Conservation (phyloP, 2,329 filamentous ascomycete species). For the Pyrenophora graminea region DNA sequence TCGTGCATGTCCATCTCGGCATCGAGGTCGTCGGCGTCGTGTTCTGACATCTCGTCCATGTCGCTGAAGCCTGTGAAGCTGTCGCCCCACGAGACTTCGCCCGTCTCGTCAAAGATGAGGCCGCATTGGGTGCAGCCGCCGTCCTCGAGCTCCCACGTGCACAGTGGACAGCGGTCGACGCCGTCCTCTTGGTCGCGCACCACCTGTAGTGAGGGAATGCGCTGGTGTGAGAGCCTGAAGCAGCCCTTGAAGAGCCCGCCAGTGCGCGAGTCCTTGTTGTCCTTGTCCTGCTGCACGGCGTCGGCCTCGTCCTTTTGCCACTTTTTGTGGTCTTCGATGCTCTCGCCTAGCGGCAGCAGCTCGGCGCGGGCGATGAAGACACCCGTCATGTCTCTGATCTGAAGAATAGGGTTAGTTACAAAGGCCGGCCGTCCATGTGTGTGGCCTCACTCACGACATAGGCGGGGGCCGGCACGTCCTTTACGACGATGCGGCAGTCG, state of each 20-base stretch:
- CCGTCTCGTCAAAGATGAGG: slow-evolving; percentile 56
- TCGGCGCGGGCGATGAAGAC: slow-evolving; percentile 65
- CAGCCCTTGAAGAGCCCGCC: slow-evolving; percentile 68
- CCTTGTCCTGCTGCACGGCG: slow-evolving; percentile 63
- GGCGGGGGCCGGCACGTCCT: slow-evolving; percentile 64
- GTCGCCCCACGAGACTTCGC: slow-evolving; percentile 44
- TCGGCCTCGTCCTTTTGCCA: slow-evolving; percentile 64
- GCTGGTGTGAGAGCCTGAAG: slow-evolving; percentile 49
- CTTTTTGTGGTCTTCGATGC: slow-evolving; percentile 62
- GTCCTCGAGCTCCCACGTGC: slow-evolving; percentile 67
- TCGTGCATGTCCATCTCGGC: slow-evolving; percentile 49
- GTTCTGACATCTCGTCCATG: slow-evolving; percentile 50
- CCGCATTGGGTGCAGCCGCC: slow-evolving; percentile 61
- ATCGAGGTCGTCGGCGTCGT: slow-evolving; percentile 48
- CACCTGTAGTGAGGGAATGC: slow-evolving; percentile 41
- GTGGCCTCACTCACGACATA: slow-evolving; percentile 59
- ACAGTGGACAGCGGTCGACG: slow-evolving; percentile 65
- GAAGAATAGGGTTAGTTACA: slow-evolving; percentile 6
- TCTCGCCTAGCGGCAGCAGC: slow-evolving; percentile 66
- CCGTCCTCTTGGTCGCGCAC: slow-evolving; percentile 63
- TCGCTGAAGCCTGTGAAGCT: slow-evolving; percentile 52
- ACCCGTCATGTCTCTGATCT: slow-evolving; percentile 68
- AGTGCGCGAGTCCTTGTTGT: slow-evolving; percentile 52
- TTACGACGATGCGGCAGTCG: slow-evolving; percentile 66
- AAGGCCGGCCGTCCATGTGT: background rate